Conservation (phyloP, 2,329 filamentous ascomycete genomes). For the Trichoderma hamatum region DNA sequence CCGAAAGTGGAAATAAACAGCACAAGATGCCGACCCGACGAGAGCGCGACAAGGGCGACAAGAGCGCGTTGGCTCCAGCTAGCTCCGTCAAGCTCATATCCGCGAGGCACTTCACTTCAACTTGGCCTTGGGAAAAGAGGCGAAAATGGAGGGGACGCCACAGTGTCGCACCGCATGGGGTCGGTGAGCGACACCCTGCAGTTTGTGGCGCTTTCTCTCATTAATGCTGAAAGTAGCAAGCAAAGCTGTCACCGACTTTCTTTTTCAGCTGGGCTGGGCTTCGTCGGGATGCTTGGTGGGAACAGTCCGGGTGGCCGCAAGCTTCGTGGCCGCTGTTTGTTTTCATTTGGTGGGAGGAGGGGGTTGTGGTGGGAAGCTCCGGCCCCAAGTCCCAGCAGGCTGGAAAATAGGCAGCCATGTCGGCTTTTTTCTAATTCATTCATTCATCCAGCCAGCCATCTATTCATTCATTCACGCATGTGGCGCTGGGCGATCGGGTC, state of each 20-base stretch:
- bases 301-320: background rate
- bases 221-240: background rate
- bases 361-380: too few relatives aligned
- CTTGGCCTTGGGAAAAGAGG: background rate
- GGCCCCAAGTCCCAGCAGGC: background rate
- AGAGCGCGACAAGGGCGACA: too few relatives aligned
- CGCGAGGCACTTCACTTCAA: too few relatives aligned
- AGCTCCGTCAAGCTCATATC: background rate
- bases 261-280: background rate
- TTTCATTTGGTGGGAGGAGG: background rate
- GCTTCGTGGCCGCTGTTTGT: background rate
- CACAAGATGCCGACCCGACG: background rate
- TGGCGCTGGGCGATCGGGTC: background rate
- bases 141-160: background rate
- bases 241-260: constrained; percentile 11
- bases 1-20: background rate
- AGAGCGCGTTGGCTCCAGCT: background rate
- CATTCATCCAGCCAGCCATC: background rate
- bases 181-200: constrained; percentile 11
- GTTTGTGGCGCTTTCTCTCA: background rate
- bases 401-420: background rate
- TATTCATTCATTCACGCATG: background rate
- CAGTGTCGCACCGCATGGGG: constrained; percentile 19
- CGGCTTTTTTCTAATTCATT: background rate
- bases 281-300: background rate